Base-by-base conservation (phyloP, 768 basidiomycete species). In the button mushroom (Agaricus bisporus) region DNA sequence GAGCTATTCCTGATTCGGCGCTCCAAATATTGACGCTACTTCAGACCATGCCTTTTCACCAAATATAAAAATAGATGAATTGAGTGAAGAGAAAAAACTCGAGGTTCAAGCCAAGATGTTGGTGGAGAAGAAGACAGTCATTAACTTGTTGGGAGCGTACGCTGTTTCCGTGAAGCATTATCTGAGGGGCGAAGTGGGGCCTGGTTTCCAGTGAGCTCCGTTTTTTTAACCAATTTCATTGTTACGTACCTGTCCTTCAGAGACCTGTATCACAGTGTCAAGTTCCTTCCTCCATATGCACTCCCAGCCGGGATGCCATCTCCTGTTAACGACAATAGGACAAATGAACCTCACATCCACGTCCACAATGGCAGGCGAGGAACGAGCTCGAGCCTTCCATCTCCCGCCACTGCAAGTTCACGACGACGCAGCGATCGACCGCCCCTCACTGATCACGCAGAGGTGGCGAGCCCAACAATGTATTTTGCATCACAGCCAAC, bases 121-220 rank as follows among this genome's bases (percentile, higher is more conserved):
- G 50, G 64, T 88, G 48, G 85, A 87, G 63, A 86, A 84, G 64
- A 87, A 86, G 69, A 78, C 85, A 0, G 73, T 77, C 0, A 75
- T 88, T 55, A 86, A 86, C 61, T 72, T 87, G 10, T 62, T 85
- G 15, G 84, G 85, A 62, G 85, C 82, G 1, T 87, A 76, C 56
- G 74, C 75, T 2, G 80, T 86, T 35, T 75, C 86, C 3, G 71
- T 85, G 14, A 87, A 87, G 64, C 86, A 86, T 62, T 88, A 86
- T 62, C 68, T 86, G n/a, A 74, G 85, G 38, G 83, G 82, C 15
- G 74, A 75, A 58, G 74, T 75, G 56, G 73, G 75, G 1, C 73
- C 76, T 51, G 70, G 79, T 56, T 76, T 77, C 58, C 53, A 68
- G 74, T 74, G 48, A 36, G 69, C 61, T 50, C n/a, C 4, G 9